These are phyloP conservation scores for Ustilaginoidea virens DNA, from an alignment of 2,329 filamentous ascomycete genomes.

Conservation along the genomic window DNA sequence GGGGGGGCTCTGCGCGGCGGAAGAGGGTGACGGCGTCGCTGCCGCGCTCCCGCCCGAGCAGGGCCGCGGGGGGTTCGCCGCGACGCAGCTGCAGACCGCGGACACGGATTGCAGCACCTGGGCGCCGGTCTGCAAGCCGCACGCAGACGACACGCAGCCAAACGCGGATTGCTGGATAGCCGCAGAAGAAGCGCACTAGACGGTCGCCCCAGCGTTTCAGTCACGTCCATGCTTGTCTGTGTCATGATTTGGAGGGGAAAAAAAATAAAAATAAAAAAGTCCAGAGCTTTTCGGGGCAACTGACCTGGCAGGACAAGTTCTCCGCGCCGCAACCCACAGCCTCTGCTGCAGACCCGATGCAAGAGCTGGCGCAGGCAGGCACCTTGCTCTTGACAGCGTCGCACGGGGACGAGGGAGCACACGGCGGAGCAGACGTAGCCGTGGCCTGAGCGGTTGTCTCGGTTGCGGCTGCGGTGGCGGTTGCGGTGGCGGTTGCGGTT, in stretches of 20 bases:
- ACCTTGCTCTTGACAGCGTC: conserved; percentile 9
- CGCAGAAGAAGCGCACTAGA: conserved; percentile 7
- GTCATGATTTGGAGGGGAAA: not conserved
- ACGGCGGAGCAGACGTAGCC: not conserved
- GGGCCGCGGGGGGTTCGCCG: conserved; percentile 9
- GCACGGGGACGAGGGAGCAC: conserved; percentile 5
- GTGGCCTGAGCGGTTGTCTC: conserved; percentile 2
- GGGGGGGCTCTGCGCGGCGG: not conserved
- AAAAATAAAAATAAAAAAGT: no score
- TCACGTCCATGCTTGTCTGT: not conserved
- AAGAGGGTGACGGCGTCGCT: conserved; percentile 1
- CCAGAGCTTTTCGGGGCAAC: no score
- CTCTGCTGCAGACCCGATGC: conserved; percentile 12
- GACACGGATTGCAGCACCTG: conserved; percentile 8
- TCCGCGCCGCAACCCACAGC: conserved; percentile 9
- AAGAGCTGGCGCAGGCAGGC: conserved; percentile 9
- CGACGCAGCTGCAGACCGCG: conserved; percentile 12
- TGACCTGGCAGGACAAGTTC: conserved; percentile 11
- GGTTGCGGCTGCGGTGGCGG: not conserved
- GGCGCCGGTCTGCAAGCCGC: conserved; percentile 6
- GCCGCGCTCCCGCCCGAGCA: conserved; percentile 6
- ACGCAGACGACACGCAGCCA: conserved; percentile 10
- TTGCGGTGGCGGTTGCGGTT: not conserved
- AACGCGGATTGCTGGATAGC: conserved; percentile 10
- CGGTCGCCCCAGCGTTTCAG: no score